Percentiles rank a stretch among this genome's conserved stretches.
Conservation (phyloP, 2,329 filamentous ascomycete species). For the Colletotrichum spinosum region DNA sequence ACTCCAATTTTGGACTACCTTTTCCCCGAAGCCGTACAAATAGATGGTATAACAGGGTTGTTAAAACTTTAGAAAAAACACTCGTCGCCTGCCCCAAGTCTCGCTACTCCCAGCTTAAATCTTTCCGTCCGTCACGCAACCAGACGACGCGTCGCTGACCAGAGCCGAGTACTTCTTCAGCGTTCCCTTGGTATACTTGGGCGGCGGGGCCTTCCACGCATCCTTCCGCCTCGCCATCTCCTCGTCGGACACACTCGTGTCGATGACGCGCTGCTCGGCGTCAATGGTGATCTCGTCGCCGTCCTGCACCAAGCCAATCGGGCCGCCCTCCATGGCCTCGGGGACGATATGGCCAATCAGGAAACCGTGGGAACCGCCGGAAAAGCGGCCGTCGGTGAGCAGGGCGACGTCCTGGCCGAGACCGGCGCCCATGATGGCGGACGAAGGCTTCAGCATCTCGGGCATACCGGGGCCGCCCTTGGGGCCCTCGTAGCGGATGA, state of each 20-base stretch:
- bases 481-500: constrained; percentile 93
- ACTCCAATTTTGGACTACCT: constrained; percentile 38
- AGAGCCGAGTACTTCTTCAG: constrained; percentile 76
- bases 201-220: constrained; percentile 71
- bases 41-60: constrained; percentile 34
- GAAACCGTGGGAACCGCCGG: constrained; percentile 86
- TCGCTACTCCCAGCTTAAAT: constrained; percentile 29
- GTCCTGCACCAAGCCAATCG: constrained; percentile 84
- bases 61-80: constrained; percentile 25
- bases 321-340: constrained; percentile 86
- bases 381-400: constrained; percentile 81
- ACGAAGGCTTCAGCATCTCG: constrained; percentile 93
- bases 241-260: constrained; percentile 75
- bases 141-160: constrained; percentile 69
- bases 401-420: constrained; percentile 81
- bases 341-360: constrained; percentile 89
- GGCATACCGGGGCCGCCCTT: constrained; percentile 96
- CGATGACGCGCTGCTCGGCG: constrained; percentile 76
- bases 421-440: constrained; percentile 91
- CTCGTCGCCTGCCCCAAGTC: not conserved
- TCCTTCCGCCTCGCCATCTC: constrained; percentile 70
- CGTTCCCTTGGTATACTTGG: constrained; percentile 72
- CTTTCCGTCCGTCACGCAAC: constrained; percentile 66
- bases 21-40: constrained; percentile 36
- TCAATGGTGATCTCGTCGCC: constrained; percentile 87